Evolutionary conservation across 805 yeast genomes (phyloP).

Genomic region (Maudiozyma turicensis): DNA sequence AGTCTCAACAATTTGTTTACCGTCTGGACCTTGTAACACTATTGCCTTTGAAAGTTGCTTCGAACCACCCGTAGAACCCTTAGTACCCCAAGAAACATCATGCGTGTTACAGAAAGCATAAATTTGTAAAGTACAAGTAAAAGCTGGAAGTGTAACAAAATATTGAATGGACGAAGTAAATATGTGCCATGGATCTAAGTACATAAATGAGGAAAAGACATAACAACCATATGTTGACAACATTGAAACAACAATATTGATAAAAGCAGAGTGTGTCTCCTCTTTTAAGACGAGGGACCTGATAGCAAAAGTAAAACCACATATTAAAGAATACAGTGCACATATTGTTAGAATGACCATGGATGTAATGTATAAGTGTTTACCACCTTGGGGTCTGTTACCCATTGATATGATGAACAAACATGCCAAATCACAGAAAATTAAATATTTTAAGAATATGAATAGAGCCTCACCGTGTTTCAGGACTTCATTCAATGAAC

Average conservation of each 20-base stretch:
- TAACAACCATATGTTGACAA: conserved; percentile 90
- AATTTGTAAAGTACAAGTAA: conserved; percentile 85
- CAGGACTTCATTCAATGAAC: conserved; percentile 52
- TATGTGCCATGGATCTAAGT: conserved; percentile 95
- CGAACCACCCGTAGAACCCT: conserved; percentile 75
- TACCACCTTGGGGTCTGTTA: conserved; percentile 95
- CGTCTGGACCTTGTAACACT: conserved; percentile 68
- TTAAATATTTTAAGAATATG: conserved; percentile 75
- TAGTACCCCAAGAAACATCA: conserved; percentile 95
- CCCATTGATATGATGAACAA: conserved; percentile 92
- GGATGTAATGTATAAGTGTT: conserved; percentile 59
- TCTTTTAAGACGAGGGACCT: conserved; percentile 36
- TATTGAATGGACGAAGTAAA: conserved; percentile 80
- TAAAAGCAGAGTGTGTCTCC: conserved; percentile 41
- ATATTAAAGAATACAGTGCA: conserved; percentile 69
- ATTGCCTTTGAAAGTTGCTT: conserved; percentile 72
- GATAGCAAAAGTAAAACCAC: conserved; percentile 74
- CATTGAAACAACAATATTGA: conserved; percentile 74
- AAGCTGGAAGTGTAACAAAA: conserved; percentile 81
- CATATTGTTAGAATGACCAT: conserved; percentile 68
- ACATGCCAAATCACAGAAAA: conserved; percentile 75
- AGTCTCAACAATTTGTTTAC: conserved; percentile 69
- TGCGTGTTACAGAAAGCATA: conserved; percentile 97
- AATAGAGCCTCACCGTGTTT: conserved; percentile 74
- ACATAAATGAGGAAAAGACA: conserved; percentile 67